phyloP scores from a whole-genome alignment of 2,329 filamentous ascomycete genomes.

The Penicillium crustosum region DNA sequence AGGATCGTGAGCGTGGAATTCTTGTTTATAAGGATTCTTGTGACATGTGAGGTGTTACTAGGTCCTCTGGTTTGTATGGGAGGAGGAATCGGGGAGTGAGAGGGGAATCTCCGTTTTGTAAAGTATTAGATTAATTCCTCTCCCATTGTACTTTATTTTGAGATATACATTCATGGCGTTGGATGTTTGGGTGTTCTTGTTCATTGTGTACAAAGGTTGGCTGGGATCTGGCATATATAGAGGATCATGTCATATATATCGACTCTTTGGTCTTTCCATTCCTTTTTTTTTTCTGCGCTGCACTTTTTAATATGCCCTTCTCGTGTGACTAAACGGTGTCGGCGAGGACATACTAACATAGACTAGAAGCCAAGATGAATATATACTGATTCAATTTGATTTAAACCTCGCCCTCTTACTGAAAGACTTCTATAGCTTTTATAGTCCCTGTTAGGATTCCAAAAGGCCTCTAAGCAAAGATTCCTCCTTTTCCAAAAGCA shows the following conservation, averaged over 20 bases:
- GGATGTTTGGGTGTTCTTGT: neutral
- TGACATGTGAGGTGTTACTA: neutral
- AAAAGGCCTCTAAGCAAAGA: too few species aligned
- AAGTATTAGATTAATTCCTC: slow-evolving; percentile 2
- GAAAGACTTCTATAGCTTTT: too few species aligned
- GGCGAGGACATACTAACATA: too few species aligned
- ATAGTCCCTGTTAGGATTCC: too few species aligned
- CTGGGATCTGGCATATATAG: neutral
- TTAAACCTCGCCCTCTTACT: too few species aligned
- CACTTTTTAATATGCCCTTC: too few species aligned
- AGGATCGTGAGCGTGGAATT: slow-evolving; percentile 49
- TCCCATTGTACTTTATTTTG: neutral
- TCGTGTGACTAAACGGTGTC: too few species aligned
- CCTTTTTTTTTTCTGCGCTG: too few species aligned
- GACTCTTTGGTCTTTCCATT: neutral
- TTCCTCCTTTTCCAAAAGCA: too few species aligned
- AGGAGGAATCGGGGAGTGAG: neutral
- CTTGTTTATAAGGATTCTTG: slow-evolving; percentile 27
- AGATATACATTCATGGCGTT: neutral
- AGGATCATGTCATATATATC: neutral
- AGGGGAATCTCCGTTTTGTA: neutral
- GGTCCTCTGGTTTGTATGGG: neutral
- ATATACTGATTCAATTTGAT: too few species aligned
- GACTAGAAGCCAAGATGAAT: too few species aligned
- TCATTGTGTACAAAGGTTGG: neutral